Base-by-base conservation (phyloP, 2,329 filamentous ascomycete species). In the Aureobasidium leucospermi region DNA sequence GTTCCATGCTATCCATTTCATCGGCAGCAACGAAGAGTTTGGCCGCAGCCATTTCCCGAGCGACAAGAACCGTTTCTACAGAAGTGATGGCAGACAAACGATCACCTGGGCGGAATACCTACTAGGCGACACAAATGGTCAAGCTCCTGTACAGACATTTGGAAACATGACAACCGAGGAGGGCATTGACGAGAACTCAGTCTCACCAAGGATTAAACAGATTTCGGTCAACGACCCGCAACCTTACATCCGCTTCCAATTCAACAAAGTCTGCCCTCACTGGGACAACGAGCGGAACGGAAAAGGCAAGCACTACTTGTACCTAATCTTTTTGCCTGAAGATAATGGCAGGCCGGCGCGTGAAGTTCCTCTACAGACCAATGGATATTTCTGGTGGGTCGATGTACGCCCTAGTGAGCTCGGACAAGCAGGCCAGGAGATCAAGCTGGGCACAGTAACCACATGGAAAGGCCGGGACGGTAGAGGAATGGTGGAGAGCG, bases 41-140 rank as follows among this genome's bases (percentile, higher is more conserved):
- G 90, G 90, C 0, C 74, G 84, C 16, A 82, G 81, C 19, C 94
- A 99, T 70, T 97, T 88, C 72, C 93, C 94, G 0, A 70, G 75
- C 3, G 81, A 96, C 62, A 72, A 78, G 15, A 73, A 74, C 4
- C 78, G 89, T 61, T 92, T 95, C 69, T 93, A 87, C 76, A 85
- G 89, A 41, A 78, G 79, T 13, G 90, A 96, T 66, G 87, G 89
- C 1, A 78, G 85, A 9, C 65, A 70, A 2, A 72, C 77, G 3
- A 75, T 86, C 5, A 79, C 78, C 0, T 97, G 91, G 90, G 88
- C 92, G 64, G 88, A 95, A 67, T 97, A 96, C 70, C 83, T 88
- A 59, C 72, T 84, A 16, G 87, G 87, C 4, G 80, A 83, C 43
- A 74, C 79, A 1, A 73, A 75, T n/a, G 65, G 63, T 31, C 73